These are phyloP conservation scores for Penicillium tannophilum DNA, from an alignment of 495 filamentous ascomycete genomes.

Conservation along the genomic window DNA sequence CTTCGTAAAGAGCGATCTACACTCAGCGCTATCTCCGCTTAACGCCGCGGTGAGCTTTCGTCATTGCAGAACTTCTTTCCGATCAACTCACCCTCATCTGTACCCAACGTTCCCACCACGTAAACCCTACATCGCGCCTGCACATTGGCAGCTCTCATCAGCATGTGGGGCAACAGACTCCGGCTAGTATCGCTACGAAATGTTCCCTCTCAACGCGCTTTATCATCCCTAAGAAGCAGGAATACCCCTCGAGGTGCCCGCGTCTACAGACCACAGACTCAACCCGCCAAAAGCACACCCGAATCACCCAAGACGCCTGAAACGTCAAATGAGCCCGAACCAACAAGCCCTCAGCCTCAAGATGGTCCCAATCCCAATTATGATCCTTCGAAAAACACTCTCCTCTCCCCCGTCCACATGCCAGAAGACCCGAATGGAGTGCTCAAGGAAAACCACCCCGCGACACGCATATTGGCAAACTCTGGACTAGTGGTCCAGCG, in stretches of 20 bases:
- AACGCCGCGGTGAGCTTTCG: slow-evolving; percentile 33
- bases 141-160: neutral
- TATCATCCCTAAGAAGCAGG: slow-evolving; percentile 36
- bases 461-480: slow-evolving; percentile 58
- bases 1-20: neutral
- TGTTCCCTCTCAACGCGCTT: slow-evolving; percentile 28
- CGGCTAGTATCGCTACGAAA: slow-evolving; percentile 26
- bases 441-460: slow-evolving; percentile 63
- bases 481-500: slow-evolving; percentile 66
- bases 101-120: neutral
- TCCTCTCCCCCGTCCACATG: slow-evolving; percentile 57
- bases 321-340: slow-evolving; percentile 14
- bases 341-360: slow-evolving; percentile 13
- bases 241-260: slow-evolving; percentile 32
- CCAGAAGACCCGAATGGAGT: slow-evolving; percentile 65
- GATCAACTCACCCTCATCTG: neutral
- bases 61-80: slow-evolving; percentile 10
- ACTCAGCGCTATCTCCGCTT: slow-evolving; percentile 35
- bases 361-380: slow-evolving; percentile 29
- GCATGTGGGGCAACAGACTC: slow-evolving; percentile 38
- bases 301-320: slow-evolving; percentile 15
- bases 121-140: neutral
- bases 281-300: slow-evolving; percentile 14
- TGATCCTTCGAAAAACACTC: slow-evolving; percentile 47
- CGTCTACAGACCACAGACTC: slow-evolving; percentile 29